A percentile compares a stretch with the other conserved stretches of the same genome.
Conservation (phyloP, 1,284 basidiomycete species). For the Ganoderma multipileum region DNA sequence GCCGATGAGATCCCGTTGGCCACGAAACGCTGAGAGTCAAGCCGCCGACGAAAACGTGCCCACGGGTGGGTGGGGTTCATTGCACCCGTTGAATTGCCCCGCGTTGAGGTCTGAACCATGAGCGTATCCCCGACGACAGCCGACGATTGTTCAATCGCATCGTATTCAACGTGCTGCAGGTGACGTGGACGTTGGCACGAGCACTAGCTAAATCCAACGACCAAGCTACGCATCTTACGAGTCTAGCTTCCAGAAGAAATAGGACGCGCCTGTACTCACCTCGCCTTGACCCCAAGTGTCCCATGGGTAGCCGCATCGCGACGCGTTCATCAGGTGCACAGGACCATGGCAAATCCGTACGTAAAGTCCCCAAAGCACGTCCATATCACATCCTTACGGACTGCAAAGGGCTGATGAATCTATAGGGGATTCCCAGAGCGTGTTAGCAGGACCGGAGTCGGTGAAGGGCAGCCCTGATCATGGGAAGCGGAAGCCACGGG, state of each 20-base stretch:
- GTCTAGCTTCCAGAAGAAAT: background rate
- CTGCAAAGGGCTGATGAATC: background rate
- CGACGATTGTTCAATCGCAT: background rate
- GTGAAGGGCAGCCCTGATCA: background rate
- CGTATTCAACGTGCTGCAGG: background rate
- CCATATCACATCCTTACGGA: background rate
- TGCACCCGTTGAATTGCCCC: background rate
- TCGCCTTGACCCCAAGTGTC: background rate
- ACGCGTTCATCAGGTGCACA: background rate
- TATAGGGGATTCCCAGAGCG: background rate
- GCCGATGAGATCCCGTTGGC: background rate
- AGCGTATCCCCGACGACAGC: background rate
- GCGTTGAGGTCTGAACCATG: background rate
- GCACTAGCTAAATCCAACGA: background rate
- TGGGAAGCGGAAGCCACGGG: background rate
- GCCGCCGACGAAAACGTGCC: no score
- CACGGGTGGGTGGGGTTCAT: background rate
- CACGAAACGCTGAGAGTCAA: background rate
- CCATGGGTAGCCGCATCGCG: background rate
- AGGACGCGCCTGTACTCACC: background rate
- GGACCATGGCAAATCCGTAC: background rate
- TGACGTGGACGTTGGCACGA: background rate
- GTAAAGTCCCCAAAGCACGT: background rate
- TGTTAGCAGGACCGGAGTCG: background rate
- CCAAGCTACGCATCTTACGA: background rate